Conservation (phyloP, 805 yeast species). For the Metschnikowia chrysomelidarum region DNA sequence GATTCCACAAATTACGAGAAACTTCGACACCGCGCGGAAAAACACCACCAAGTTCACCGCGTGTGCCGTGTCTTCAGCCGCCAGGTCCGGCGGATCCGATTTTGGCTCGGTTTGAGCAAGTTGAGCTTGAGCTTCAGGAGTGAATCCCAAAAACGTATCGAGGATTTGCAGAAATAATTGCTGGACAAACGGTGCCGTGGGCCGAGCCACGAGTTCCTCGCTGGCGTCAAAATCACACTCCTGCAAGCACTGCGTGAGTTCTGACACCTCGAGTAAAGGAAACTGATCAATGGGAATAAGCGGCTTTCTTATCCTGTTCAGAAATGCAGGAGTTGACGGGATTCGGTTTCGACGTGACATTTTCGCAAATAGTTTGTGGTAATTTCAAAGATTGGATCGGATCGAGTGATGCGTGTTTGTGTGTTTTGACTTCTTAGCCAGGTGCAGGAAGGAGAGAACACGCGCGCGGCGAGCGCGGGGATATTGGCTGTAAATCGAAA, state of each 20-base stretch:
- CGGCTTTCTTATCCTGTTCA: conserved; percentile 3
- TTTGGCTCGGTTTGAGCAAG: conserved; percentile 14
- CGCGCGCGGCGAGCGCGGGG: too few relatives aligned
- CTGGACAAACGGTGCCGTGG: conserved; percentile 55
- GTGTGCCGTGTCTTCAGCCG: conserved; percentile 16
- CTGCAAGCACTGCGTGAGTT: conserved; percentile 56
- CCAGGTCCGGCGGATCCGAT: background rate
- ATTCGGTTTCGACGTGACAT: too few relatives aligned
- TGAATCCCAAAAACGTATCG: conserved; percentile 57
- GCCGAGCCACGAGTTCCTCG: conserved; percentile 57
- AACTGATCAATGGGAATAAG: conserved; percentile 44
- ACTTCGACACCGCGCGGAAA: conserved; percentile 58
- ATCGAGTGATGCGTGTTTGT: too few relatives aligned
- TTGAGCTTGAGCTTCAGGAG: conserved; percentile 29
- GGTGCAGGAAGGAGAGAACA: too few relatives aligned
- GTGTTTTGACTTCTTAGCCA: too few relatives aligned
- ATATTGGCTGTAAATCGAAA: too few relatives aligned
- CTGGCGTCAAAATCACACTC: conserved; percentile 60
- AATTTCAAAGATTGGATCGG: too few relatives aligned
- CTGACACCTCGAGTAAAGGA: conserved; percentile 60
- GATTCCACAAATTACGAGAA: conserved; percentile 71
- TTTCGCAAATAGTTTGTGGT: too few relatives aligned
- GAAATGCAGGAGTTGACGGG: conserved; percentile 3
- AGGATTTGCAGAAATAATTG: conserved; percentile 58
- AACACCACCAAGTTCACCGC: conserved; percentile 46